Percentiles rank a stretch among this genome's conserved stretches.
Conservation (phyloP, 2,329 filamentous ascomycete species). For the Colletotrichum sp. region DNA sequence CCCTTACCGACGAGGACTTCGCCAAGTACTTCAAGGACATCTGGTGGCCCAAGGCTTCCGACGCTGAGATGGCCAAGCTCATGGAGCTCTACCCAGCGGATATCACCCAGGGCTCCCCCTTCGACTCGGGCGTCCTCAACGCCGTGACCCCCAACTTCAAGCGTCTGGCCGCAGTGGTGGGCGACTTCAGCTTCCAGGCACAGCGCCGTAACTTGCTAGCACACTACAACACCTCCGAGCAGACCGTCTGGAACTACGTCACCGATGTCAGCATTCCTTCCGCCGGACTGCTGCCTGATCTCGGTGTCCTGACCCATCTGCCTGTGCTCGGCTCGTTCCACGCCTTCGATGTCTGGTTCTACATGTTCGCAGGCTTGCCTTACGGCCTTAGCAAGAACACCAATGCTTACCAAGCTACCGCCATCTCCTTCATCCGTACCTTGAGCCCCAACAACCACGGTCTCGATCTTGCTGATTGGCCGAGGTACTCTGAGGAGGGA, state of each 20-base stretch:
- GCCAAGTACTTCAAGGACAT: neutral
- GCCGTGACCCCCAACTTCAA: slow-evolving; percentile 71
- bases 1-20: neutral
- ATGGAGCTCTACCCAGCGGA: slow-evolving; percentile 35
- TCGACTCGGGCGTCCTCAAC: slow-evolving; percentile 60
- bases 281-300: neutral
- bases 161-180: slow-evolving; percentile 65
- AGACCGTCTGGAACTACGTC: neutral
- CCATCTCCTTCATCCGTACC: slow-evolving; percentile 1
- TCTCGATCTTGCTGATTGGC: neutral
- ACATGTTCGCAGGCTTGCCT: slow-evolving; percentile 1
- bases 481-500: neutral
- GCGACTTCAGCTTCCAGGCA: slow-evolving; percentile 61
- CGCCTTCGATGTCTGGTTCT: neutral
- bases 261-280: neutral
- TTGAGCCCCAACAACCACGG: neutral
- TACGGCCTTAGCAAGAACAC: slow-evolving; percentile 1
- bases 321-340: neutral
- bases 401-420: neutral
- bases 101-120: slow-evolving; percentile 64
- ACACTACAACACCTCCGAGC: neutral
- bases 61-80: neutral
- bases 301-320: neutral
- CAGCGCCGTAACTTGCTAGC: slow-evolving; percentile 48
- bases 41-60: neutral